Percentiles rank a stretch among this genome's conserved stretches.
phyloP scores from a whole-genome alignment of 805 yeast genomes.

The Saccharomycopsis capsularis region DNA sequence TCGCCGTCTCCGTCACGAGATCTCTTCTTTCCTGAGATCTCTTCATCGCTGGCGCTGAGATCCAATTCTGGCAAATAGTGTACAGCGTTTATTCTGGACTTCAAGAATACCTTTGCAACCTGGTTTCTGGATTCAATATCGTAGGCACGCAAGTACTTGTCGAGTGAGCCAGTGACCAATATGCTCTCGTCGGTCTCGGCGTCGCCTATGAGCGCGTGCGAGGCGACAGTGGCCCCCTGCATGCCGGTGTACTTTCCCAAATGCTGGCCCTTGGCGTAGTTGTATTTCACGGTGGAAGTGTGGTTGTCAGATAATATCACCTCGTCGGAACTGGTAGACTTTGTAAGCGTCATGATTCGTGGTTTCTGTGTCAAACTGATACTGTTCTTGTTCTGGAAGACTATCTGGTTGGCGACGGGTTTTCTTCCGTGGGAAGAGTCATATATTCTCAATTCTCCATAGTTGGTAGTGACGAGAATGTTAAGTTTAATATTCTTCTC shows the following conservation, averaged over 20 bases:
- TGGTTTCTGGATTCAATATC: constrained; percentile 52
- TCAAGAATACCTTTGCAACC: constrained; percentile 64
- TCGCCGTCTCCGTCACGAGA: neutral
- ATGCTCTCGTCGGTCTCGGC: constrained; percentile 31
- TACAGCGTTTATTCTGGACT: constrained; percentile 58
- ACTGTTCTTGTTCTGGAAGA: constrained; percentile 12
- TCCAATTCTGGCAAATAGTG: constrained; percentile 2
- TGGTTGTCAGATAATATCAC: constrained; percentile 70
- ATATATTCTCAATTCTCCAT: constrained; percentile 72
- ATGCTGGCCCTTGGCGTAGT: constrained; percentile 43
- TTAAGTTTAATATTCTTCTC: constrained; percentile 30
- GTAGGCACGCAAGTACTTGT: constrained; percentile 76
- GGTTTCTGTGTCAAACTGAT: constrained; percentile 1
- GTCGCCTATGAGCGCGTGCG: constrained; percentile 24
- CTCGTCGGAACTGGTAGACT: constrained; percentile 29
- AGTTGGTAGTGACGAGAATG: constrained; percentile 60
- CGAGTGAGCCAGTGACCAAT: constrained; percentile 77
- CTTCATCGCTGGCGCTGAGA: neutral
- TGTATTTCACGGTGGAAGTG: constrained; percentile 51
- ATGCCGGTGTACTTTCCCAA: constrained; percentile 73
- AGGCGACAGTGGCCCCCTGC: constrained; percentile 51
- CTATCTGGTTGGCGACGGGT: constrained; percentile 38
- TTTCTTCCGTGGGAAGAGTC: constrained; percentile 59
- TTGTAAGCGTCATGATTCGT: neutral
- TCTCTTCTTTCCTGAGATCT: too few species aligned